phyloP scores from a whole-genome alignment of 2,329 filamentous ascomycete genomes.

The Colletotrichum lentis region DNA sequence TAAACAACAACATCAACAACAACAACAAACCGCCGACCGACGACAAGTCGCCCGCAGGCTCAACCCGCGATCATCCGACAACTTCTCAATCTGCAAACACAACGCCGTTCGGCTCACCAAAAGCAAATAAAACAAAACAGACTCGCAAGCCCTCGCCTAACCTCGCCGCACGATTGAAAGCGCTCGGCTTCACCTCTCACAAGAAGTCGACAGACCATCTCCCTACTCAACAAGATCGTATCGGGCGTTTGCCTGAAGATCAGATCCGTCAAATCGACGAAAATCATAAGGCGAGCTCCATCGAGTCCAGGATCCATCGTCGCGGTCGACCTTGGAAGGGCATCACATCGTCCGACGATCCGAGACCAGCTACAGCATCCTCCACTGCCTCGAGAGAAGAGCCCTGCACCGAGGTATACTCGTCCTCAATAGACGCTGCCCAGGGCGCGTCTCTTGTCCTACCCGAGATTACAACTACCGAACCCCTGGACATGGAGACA shows the following conservation, averaged over 20 bases:
- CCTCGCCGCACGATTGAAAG: constrained; percentile 70
- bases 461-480: constrained; percentile 60
- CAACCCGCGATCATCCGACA: constrained; percentile 5
- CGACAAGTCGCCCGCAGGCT: constrained; percentile 14
- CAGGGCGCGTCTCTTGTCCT: constrained; percentile 45
- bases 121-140: constrained; percentile 43
- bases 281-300: constrained; percentile 67
- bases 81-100: constrained; percentile 19
- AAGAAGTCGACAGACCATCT: constrained; percentile 47
- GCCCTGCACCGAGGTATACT: constrained; percentile 4
- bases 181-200: constrained; percentile 65
- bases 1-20: constrained; percentile 41
- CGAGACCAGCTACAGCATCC: constrained; percentile 32
- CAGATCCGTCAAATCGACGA: constrained; percentile 75
- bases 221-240: constrained; percentile 51
- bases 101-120: constrained; percentile 41
- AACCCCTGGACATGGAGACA: constrained; percentile 71
- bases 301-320: constrained; percentile 63
- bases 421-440: constrained; percentile 42
- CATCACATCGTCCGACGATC: constrained; percentile 60
- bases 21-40: constrained; percentile 29
- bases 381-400: constrained; percentile 14
- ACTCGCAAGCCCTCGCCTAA: constrained; percentile 70
- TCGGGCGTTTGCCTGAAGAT: constrained; percentile 75
- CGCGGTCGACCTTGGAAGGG: constrained; percentile 78